phyloP scores from a whole-genome alignment of 2,329 filamentous ascomycete species.

The Pezicula rhizophila region DNA sequence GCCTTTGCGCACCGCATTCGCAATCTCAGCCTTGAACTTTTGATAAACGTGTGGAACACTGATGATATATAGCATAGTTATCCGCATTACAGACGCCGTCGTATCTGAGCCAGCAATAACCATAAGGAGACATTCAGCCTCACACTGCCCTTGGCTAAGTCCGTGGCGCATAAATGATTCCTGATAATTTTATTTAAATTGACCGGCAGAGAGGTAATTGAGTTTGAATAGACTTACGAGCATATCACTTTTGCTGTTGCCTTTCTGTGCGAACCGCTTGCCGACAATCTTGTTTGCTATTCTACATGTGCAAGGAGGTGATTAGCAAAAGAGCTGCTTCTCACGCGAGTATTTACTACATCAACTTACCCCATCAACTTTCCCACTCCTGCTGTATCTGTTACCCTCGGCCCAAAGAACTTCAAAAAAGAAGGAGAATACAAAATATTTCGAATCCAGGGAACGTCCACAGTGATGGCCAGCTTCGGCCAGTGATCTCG shows the following conservation, averaged over 20 bases:
- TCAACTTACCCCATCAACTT: not conserved
- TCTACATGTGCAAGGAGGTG: not conserved
- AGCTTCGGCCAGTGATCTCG: not conserved
- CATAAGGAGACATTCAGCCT: constrained; percentile 35
- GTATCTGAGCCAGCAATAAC: constrained; percentile 32
- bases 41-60: constrained; percentile 39
- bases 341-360: not conserved
- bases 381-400: not conserved
- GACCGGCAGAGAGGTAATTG: not conserved
- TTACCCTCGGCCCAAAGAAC: not conserved
- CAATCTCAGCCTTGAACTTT: constrained; percentile 41
- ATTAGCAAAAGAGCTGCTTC: not conserved
- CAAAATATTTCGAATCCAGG: not conserved
- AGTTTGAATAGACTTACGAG: not conserved
- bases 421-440: not conserved
- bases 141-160: constrained; percentile 41
- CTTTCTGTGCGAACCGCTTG: not conserved
- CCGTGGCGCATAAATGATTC: not conserved
- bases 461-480: not conserved
- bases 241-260: not conserved
- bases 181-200: not conserved
- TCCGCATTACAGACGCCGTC: constrained; percentile 41
- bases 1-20: not conserved
- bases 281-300: not conserved
- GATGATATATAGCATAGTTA: constrained; percentile 44